phyloP scores from a whole-genome alignment of 2,329 filamentous ascomycete genomes.

The Fusarium floridanum region DNA sequence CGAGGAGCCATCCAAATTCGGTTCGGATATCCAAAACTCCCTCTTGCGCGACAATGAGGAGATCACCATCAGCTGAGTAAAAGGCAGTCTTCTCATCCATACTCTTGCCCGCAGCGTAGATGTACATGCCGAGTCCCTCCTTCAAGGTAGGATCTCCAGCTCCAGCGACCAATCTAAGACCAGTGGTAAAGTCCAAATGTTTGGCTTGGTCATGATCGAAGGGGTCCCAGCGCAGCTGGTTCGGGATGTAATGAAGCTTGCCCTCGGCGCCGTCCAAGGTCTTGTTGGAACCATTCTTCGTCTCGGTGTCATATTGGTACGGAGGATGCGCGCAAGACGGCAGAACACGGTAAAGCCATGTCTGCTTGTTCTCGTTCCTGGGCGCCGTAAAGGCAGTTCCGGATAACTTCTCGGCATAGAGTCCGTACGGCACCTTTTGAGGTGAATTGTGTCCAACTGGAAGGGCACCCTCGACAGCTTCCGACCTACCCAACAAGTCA shows the following conservation, averaged over 20 bases:
- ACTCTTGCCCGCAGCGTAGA: conserved; percentile 82
- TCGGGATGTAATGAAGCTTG: conserved; percentile 65
- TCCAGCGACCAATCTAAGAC: conserved; percentile 79
- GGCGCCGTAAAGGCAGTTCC: conserved; percentile 80
- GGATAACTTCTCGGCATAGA: conserved; percentile 86
- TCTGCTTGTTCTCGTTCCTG: conserved; percentile 75
- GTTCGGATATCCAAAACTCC: conserved; percentile 82
- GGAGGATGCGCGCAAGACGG: conserved; percentile 72
- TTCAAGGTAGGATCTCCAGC: conserved; percentile 86
- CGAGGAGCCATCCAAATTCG: conserved; percentile 79
- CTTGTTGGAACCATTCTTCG: conserved; percentile 43
- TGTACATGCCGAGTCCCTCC: conserved; percentile 81
- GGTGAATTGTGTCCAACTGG: conserved; percentile 85
- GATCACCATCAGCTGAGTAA: conserved; percentile 86
- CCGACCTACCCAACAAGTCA: conserved; percentile 66
- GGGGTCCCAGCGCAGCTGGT: conserved; percentile 86
- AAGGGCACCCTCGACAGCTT: conserved; percentile 80
- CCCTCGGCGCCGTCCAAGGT: conserved; percentile 38
- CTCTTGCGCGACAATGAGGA: conserved; percentile 81
- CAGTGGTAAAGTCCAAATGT: conserved; percentile 64
- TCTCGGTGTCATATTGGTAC: conserved; percentile 62
- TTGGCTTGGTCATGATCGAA: conserved; percentile 76
- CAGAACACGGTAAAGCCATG: conserved; percentile 79
- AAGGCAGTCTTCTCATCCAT: conserved; percentile 83
- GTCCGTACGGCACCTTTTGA: conserved; percentile 81